Evolutionary conservation across 345 rosid species (phyloP).

Genomic region (Hibiscus syriacus): DNA sequence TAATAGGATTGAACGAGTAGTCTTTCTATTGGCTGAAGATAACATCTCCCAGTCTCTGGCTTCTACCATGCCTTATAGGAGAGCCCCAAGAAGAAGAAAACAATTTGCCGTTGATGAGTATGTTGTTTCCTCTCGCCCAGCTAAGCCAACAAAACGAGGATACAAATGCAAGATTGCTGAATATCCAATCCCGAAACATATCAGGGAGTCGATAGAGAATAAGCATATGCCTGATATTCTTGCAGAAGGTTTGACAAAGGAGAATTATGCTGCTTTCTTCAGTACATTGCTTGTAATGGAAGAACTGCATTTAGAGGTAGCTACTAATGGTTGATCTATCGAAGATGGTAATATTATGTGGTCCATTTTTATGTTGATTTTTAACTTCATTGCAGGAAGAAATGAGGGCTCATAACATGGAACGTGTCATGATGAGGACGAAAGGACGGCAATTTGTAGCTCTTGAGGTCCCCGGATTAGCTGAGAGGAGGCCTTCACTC

Average conservation of each 20-base stretch:
- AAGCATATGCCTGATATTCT: constrained; percentile 30
- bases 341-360: neutral
- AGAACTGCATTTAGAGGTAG: constrained; percentile 54
- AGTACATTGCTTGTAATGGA: constrained; percentile 40
- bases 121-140: constrained; percentile 23
- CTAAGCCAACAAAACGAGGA: neutral
- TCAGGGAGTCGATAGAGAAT: constrained; percentile 32
- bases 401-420: constrained; percentile 44
- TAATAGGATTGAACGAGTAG: constrained; percentile 43
- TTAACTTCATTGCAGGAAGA: constrained; percentile 30
- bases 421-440: constrained; percentile 30
- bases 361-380: neutral
- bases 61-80: constrained; percentile 28
- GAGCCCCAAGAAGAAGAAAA: constrained; percentile 21
- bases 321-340: neutral
- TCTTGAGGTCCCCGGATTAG: constrained; percentile 52
- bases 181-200: constrained; percentile 38
- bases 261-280: constrained; percentile 41
- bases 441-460: constrained; percentile 31
- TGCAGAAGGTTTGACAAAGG: constrained; percentile 18
- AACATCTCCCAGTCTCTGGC: constrained; percentile 41
- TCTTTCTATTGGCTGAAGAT: constrained; percentile 49
- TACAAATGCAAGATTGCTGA: constrained; percentile 20
- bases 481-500: constrained; percentile 63
- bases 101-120: constrained; percentile 22